Conservation (phyloP, 345 rosid genomes). For the Salix dunnii region DNA sequence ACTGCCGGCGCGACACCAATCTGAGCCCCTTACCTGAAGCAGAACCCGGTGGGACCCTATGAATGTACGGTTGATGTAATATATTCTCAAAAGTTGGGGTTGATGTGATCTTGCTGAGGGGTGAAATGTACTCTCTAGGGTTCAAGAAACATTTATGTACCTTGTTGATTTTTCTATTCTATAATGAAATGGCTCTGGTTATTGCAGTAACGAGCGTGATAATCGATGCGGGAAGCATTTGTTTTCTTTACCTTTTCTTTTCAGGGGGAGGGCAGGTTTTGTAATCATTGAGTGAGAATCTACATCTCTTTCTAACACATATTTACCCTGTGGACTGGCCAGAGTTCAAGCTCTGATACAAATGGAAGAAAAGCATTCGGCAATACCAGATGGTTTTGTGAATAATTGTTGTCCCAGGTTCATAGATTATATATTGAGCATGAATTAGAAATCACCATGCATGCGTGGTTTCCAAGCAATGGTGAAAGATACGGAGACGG, state of each 20-base stretch:
- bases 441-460: too few species aligned
- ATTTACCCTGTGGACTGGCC: background rate
- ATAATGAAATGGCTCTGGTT: too few species aligned
- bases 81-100: constrained; percentile 15
- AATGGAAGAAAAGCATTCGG: background rate
- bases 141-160: background rate
- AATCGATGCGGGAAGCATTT: background rate
- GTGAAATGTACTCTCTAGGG: background rate
- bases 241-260: background rate
- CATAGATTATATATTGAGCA: too few species aligned
- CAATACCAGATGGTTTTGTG: background rate
- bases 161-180: too few species aligned
- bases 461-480: background rate
- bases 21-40: background rate
- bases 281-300: constrained; percentile 24
- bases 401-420: background rate
- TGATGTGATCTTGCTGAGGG: constrained; percentile 18
- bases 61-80: background rate
- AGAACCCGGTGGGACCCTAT: background rate
- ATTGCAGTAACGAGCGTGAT: background rate
- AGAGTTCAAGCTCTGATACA: constrained; percentile 6
- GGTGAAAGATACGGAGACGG: background rate
- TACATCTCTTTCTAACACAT: background rate
- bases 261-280: background rate
- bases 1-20: constrained; percentile 13